Percentiles rank a stretch among this genome's conserved stretches.
Evolutionary conservation across 1,139 yeast genomes (phyloP).

Genomic region (Saccharomyces hybrid): DNA sequence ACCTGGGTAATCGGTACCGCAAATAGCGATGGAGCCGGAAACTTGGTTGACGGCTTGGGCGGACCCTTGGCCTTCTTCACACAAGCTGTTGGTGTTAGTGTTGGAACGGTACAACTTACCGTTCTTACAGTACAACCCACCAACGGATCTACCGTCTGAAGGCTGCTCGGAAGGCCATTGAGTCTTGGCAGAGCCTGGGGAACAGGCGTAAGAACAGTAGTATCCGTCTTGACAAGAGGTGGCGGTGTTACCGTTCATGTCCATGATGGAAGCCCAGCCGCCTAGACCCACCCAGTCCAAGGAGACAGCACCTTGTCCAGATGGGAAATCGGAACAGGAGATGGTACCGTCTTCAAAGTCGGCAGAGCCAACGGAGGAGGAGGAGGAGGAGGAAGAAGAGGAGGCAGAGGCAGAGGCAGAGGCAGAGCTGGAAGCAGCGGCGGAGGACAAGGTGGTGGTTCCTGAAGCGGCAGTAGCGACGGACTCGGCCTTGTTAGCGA

Average conservation of each 20-base stretch:
- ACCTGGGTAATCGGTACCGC: constrained; percentile 99
- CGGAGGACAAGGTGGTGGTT: constrained; percentile 12
- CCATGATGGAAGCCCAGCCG: constrained; percentile 84
- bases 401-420: constrained; percentile 6
- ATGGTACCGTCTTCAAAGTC: constrained; percentile 72
- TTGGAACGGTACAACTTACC: constrained; percentile 79
- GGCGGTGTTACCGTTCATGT: constrained; percentile 56
- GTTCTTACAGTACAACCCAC: constrained; percentile 74
- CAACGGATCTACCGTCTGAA: constrained; percentile 76
- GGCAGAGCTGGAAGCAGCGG: constrained; percentile 13
- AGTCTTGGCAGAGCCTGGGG: constrained; percentile 93
- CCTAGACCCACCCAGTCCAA: constrained; percentile 75
- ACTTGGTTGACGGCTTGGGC: constrained; percentile 65
- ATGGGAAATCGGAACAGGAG: constrained; percentile 72
- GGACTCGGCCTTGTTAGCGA: constrained; percentile 24
- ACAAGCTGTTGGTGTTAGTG: constrained; percentile 52
- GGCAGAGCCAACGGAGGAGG: constrained; percentile 30
- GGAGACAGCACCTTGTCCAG: constrained; percentile 83
- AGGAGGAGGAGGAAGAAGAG: constrained; percentile 7
- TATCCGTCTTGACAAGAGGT: constrained; percentile 72
- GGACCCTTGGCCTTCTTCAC: constrained; percentile 73
- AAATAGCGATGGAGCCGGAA: constrained; percentile 63
- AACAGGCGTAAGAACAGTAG: constrained; percentile 95
- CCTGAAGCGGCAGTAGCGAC: constrained; percentile 17
- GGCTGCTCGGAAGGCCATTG: constrained; percentile 93